Base-by-base conservation (phyloP, 805 yeast species). In the Tanozyma kutaoensis region DNA sequence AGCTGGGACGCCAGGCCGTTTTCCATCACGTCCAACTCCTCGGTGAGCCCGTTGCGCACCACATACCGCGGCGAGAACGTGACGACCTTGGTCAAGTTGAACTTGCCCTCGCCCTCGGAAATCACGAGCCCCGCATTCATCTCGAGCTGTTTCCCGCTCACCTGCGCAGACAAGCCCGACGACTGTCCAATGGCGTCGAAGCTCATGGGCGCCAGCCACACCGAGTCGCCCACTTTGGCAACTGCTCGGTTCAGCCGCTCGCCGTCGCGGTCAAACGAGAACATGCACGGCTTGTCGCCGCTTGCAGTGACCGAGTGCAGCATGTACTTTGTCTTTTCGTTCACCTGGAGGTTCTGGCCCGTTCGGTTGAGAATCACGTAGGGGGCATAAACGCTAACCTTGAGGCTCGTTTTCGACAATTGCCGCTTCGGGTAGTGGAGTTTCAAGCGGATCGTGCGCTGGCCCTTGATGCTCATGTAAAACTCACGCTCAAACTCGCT, bases 181-280 rank as follows among this genome's bases (percentile, higher is more conserved):
- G 73, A 59, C 36, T 85, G 88, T 0, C 98, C 98, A 29, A 88
- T 66, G 3, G 94, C 93, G 45, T 86, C 95, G 41, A 91, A 73
- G 45, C 93, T 76, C 25, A 82, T 58, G 2, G 82, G 80, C 1
- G 58, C 46, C 36, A 95, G 78, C 69, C 80, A 68, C 5, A 62
- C 59, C 0, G 94, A 76, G 29, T 78, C 80, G 1, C 68, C 78
- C 13, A 81, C 62, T 33, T 67, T 65, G 5, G 86, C 40, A 15
- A 65, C 42, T 0, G 86, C 93, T 31, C 93, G 60, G 39, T 77
- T 76, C 23, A 62, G 66, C 15, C 73, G 66, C 26, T 70, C 76
- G 8, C 52, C 54, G 19, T 63, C 67, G 10, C 56, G 58, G 14
- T 70, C 76, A 43, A 82, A 88, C 0, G 98, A 88, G 56, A 91